These are phyloP conservation scores for Sporobolomyces phaffii DNA, from an alignment of 768 basidiomycete species.

Conservation along the genomic window DNA sequence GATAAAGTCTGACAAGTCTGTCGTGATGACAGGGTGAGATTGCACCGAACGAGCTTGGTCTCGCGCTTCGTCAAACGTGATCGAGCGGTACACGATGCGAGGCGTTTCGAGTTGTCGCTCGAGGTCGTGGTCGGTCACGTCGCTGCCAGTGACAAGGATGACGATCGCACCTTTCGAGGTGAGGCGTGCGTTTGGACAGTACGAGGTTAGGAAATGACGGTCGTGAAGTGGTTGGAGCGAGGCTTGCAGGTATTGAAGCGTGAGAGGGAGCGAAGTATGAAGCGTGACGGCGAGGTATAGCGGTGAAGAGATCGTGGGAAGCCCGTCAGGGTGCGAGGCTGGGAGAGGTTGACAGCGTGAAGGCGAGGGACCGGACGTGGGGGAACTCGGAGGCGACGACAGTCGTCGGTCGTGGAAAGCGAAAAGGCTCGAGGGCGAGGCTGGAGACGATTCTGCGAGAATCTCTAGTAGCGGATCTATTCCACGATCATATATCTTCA, in stretches of 20 bases:
- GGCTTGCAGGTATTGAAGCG: background rate
- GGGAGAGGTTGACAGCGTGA: background rate
- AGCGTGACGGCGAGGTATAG: background rate
- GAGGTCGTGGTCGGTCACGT: no score
- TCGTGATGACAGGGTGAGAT: no score
- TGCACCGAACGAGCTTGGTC: no score
- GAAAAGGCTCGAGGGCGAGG: background rate
- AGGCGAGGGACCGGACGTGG: background rate
- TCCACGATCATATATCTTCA: no score
- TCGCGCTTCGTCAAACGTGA: no score
- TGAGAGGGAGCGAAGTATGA: background rate
- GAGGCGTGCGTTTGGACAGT: background rate
- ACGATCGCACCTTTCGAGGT: background rate
- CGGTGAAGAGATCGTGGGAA: background rate
- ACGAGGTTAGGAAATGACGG: background rate
- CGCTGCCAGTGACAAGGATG: background rate
- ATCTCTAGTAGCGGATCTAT: background rate
- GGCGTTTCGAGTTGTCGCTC: no score
- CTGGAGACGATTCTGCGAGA: background rate
- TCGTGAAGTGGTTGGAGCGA: slow-evolving; percentile 7
- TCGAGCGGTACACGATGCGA: no score
- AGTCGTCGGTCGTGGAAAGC: background rate
- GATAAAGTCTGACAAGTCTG: no score
- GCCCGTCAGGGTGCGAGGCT: background rate
- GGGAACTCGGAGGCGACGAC: background rate